Evolutionary conservation across 192 early-diverging fungal genomes (phyloP).

Genomic region (Entomortierella chlamydospora): DNA sequence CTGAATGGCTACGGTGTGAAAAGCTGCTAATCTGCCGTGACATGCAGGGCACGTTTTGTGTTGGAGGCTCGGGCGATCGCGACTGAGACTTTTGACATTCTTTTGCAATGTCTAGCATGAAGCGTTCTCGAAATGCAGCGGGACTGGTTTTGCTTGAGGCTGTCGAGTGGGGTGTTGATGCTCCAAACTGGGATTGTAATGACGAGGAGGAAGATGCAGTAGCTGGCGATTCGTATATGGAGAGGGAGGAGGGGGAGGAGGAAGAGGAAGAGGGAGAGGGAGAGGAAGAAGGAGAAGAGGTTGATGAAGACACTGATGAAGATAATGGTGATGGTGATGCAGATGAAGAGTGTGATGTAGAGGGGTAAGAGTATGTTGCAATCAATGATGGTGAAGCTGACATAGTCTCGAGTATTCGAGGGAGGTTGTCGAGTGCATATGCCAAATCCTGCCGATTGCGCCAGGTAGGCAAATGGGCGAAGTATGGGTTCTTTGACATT

Average conservation of each 20-base stretch:
- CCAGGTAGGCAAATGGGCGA: conserved; percentile 47
- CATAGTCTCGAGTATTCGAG: conserved; percentile 28
- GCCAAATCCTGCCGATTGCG: conserved; percentile 52
- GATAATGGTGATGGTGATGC: not conserved
- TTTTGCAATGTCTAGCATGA: conserved; percentile 37
- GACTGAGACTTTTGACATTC: conserved; percentile 17
- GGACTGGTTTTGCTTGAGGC: conserved; percentile 2
- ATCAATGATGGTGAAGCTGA: conserved; percentile 21
- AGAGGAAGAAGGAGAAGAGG: not conserved
- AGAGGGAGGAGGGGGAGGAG: conserved; percentile 1
- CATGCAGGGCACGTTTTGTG: not conserved
- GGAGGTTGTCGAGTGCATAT: conserved; percentile 43
- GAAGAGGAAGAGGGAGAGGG: conserved; percentile 1
- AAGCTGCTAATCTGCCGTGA: not conserved
- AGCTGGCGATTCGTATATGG: not conserved
- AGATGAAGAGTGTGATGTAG: conserved; percentile 3
- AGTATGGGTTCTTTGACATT: conserved; percentile 53
- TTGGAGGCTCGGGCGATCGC: not conserved
- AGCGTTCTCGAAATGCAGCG: conserved; percentile 25
- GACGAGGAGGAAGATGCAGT: not conserved
- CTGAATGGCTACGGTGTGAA: not conserved
- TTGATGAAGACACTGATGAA: conserved; percentile 3
- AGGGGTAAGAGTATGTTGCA: conserved; percentile 25
- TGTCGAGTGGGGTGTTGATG: not conserved
- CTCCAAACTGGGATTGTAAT: not conserved